Percentiles rank a stretch among this genome's conserved stretches.
phyloP scores from a whole-genome alignment of 805 yeast species.

The Cyberlindnera veronae region DNA sequence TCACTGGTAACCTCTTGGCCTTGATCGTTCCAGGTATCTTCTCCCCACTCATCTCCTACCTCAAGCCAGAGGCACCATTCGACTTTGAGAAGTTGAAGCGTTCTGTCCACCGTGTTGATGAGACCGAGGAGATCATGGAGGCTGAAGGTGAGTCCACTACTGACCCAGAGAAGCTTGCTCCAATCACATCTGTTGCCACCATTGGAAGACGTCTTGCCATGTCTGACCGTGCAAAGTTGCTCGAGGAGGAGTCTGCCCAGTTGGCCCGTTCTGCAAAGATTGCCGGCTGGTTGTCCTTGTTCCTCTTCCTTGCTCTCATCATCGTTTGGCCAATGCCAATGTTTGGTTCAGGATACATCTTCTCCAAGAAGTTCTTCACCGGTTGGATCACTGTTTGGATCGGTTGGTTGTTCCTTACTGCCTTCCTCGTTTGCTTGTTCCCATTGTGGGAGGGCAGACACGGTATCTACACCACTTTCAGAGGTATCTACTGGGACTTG shows the following conservation, averaged over 20 bases:
- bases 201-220: constrained; percentile 29
- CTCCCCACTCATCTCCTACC: constrained; percentile 62
- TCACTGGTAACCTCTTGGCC: constrained; percentile 84
- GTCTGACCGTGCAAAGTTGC: constrained; percentile 22
- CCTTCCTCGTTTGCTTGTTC: constrained; percentile 57
- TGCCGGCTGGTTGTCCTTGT: constrained; percentile 58
- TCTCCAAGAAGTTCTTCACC: constrained; percentile 72
- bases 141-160: constrained; percentile 33
- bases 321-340: constrained; percentile 93
- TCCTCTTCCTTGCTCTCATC: constrained; percentile 59
- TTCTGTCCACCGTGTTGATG: constrained; percentile 62
- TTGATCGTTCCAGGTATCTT: constrained; percentile 66
- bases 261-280: constrained; percentile 55
- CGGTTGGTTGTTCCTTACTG: constrained; percentile 74
- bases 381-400: constrained; percentile 86
- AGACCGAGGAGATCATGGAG: constrained; percentile 56
- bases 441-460: constrained; percentile 75
- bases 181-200: constrained; percentile 31
- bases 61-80: constrained; percentile 69
- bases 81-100: constrained; percentile 63
- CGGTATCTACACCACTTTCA: constrained; percentile 56
- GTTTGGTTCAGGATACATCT: constrained; percentile 78
- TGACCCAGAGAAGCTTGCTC: constrained; percentile 25
- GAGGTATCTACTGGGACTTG: constrained; percentile 85
- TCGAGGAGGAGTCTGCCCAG: constrained; percentile 48